A percentile compares a stretch with the other conserved stretches of the same genome.
Evolutionary conservation across 2,329 filamentous ascomycete genomes (phyloP).

Genomic region (Triangularia setosa): DNA sequence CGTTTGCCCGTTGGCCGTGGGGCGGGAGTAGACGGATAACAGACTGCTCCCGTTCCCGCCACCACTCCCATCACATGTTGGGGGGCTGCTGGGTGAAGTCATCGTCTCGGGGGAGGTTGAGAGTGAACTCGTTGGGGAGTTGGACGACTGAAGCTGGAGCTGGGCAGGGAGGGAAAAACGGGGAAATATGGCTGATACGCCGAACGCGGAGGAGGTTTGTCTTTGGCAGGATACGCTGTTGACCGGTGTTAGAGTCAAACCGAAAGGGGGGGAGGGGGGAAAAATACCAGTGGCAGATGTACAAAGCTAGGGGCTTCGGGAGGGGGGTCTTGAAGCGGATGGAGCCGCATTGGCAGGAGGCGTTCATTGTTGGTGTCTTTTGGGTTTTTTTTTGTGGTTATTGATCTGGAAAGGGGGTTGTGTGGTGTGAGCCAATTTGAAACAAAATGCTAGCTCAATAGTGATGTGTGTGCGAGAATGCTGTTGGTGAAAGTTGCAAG

Average conservation of each 20-base stretch:
- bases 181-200: constrained; percentile 66
- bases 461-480: background rate
- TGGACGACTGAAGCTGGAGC: background rate
- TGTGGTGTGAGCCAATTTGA: background rate
- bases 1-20: constrained; percentile 52
- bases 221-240: constrained; percentile 53
- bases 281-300: constrained; percentile 62
- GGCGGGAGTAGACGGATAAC: constrained; percentile 41
- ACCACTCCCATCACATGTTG: background rate
- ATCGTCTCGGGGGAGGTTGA: background rate
- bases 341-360: constrained; percentile 61
- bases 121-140: background rate
- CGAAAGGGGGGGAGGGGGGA: background rate
- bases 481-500: too few species aligned
- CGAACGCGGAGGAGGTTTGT: constrained; percentile 64
- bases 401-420: background rate
- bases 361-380: constrained; percentile 47
- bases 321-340: constrained; percentile 61
- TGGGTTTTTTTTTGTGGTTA: background rate
- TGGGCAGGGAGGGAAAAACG: constrained; percentile 52
- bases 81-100: background rate
- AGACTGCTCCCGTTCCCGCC: background rate
- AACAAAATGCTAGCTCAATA: background rate
- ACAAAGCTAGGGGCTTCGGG: constrained; percentile 57
- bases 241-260: background rate